A percentile compares a stretch with the other conserved stretches of the same genome.
phyloP scores from a whole-genome alignment of 2,329 filamentous ascomycete species.

The Tricladium varicosporioides region DNA sequence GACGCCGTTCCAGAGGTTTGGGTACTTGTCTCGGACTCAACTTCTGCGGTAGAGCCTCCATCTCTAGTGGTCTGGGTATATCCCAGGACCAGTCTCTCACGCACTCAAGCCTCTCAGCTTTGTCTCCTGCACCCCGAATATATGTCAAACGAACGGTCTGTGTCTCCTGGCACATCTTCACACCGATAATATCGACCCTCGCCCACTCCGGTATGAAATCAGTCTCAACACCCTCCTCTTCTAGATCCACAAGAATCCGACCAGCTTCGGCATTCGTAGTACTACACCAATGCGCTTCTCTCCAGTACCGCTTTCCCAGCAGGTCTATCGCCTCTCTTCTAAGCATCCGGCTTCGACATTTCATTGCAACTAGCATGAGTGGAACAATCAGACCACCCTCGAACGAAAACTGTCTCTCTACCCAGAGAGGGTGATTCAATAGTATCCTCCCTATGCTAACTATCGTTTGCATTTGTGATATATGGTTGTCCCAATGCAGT shows the following conservation, averaged over 20 bases:
- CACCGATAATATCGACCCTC: slow-evolving; percentile 14
- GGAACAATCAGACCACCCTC: slow-evolving; percentile 26
- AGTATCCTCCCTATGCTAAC: slow-evolving; percentile 14
- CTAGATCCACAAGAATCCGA: slow-evolving; percentile 25
- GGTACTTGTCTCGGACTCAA: too few relatives aligned
- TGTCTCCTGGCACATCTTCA: slow-evolving; percentile 14
- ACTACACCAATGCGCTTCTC: slow-evolving; percentile 23
- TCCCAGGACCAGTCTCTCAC: slow-evolving; percentile 4
- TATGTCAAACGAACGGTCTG: slow-evolving; percentile 9
- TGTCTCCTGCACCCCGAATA: slow-evolving; percentile 15
- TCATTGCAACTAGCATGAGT: slow-evolving; percentile 16
- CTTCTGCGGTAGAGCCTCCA: too few relatives aligned
- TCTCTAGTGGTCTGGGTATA: too few relatives aligned
- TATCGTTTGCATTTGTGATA: slow-evolving; percentile 17
- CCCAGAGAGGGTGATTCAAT: slow-evolving; percentile 16
- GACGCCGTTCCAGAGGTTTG: too few relatives aligned
- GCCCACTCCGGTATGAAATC: slow-evolving; percentile 22
- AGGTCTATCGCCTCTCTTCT: slow-evolving; percentile 24
- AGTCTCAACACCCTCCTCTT: slow-evolving; percentile 25
- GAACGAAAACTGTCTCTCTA: slow-evolving; percentile 19
- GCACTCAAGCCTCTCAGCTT: not conserved
- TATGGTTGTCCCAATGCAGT: slow-evolving; percentile 21
- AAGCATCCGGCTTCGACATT: slow-evolving; percentile 23
- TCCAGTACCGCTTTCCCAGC: slow-evolving; percentile 14
- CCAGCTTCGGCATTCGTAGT: slow-evolving; percentile 16